Evolutionary conservation across 2,329 filamentous ascomycete genomes (phyloP), one percentile per base, ranked within the genome.

Genomic region (Trichoderma endophyticum): DNA sequence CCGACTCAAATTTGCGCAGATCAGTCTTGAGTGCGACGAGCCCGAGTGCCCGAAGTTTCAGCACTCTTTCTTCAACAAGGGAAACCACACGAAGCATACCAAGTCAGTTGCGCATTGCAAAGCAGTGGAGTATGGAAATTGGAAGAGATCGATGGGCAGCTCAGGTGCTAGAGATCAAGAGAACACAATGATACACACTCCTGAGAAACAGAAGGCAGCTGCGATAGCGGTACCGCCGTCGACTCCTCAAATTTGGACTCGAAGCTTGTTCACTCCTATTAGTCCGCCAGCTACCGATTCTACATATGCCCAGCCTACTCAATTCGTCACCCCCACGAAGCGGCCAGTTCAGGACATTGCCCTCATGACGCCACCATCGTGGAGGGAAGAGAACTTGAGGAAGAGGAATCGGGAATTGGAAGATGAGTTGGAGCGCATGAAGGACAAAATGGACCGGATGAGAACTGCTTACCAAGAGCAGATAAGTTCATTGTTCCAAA

Each of bases 361-460:
- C 6, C 39, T 59, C 5, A 9, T 71, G 51, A 67, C 56, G 39
- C 56, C 60, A 2, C 51, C 61, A 0, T 32, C 61, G 2, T 69
- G 63, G 70, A 69, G 69, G 6, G 70, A 72, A 11, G 70, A 67
- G 14, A 54, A 28, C 6, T 14, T 73, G 14, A 54, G 54, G 14
- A 64, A 61, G 63, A 73, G 59, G 24, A 71, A 71, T 24, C 24
- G 21, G 0, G 73, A 71, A 57, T 36, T 74, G 24, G 71, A 74
- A 26, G 62, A 30, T 0, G 59, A 73, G 21, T 15, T 73, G 4
- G 18, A 26, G 8, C 39, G 32, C 5, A 48, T 56, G n/a, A 71
- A 56, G 3, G 60, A 56, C 6, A 57, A 56, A 9, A 66, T 57
- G 6, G 56, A 65, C 26, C 26, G 69, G 9, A 14, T 68, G 28